Evolutionary conservation across 306 rosid genomes (phyloP).

Genomic region (Albizia julibrissin): DNA sequence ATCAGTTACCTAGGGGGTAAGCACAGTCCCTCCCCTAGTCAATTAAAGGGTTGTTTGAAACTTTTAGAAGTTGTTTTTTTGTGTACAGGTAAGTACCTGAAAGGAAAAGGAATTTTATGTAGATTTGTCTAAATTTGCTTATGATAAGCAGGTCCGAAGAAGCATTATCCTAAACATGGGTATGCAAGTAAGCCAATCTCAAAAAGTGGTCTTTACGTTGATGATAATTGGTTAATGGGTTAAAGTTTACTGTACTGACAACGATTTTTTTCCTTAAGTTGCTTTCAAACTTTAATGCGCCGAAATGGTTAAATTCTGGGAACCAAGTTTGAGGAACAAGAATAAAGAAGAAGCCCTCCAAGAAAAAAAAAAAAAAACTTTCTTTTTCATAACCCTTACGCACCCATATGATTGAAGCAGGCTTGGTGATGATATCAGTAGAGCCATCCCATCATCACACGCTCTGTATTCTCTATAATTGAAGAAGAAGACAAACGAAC

Average conservation of each 20-base stretch:
- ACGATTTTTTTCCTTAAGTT: background rate
- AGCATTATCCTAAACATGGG: too few relatives aligned
- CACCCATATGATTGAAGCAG: background rate
- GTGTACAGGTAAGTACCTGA: too few relatives aligned
- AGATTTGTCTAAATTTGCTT: too few relatives aligned
- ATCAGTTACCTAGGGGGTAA: too few relatives aligned
- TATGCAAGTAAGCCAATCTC: background rate
- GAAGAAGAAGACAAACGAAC: conserved; percentile 23
- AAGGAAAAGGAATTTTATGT: too few relatives aligned
- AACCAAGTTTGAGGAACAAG: background rate
- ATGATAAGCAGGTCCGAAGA: too few relatives aligned
- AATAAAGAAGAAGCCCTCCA: background rate
- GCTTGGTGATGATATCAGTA: background rate
- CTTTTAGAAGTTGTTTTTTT: too few relatives aligned
- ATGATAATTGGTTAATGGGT: background rate
- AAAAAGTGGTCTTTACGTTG: background rate
- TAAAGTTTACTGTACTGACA: background rate
- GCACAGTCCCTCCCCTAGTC: background rate
- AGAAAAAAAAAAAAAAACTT: background rate
- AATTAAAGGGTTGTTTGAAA: too few relatives aligned
- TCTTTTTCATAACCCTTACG: background rate
- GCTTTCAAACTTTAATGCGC: background rate
- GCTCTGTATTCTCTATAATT: conserved; percentile 34
- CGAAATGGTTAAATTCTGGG: background rate
- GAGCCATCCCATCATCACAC: conserved; percentile 33